A percentile compares a stretch with the other conserved stretches of the same genome.
Evolutionary conservation across 2,329 filamentous ascomycete species (phyloP).

Genomic region (Gyromitra esculenta): DNA sequence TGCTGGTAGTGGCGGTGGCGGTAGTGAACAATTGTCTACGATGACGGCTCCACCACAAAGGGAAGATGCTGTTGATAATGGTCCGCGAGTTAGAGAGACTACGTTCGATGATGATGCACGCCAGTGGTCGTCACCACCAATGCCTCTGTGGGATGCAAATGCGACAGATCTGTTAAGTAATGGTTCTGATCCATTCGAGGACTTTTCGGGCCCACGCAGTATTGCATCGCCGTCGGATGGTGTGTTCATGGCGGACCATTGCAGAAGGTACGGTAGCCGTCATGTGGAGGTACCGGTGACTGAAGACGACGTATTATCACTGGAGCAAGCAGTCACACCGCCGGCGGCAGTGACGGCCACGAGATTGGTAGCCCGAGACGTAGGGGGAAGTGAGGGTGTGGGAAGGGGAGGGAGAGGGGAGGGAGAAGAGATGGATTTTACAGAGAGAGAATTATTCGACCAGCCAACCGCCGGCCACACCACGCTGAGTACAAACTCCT

Average conservation of each 20-base stretch:
- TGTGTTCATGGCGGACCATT: not conserved
- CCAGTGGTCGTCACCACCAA: not conserved
- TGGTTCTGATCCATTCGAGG: constrained; percentile 1
- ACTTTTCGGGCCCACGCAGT: not conserved
- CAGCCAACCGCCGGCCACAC: not conserved
- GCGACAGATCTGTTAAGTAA: not conserved
- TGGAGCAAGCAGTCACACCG: not conserved
- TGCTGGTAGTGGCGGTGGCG: not conserved
- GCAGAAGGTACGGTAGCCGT: too few species aligned
- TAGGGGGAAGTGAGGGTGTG: not conserved
- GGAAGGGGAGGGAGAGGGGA: not conserved
- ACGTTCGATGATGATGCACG: not conserved
- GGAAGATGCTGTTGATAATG: not conserved
- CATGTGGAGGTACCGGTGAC: not conserved
- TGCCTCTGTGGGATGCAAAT: not conserved
- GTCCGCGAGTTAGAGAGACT: not conserved
- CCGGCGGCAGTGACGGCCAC: too few species aligned
- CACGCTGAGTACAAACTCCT: not conserved
- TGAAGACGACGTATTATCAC: not conserved
- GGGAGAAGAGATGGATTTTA: not conserved
- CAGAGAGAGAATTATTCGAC: not conserved
- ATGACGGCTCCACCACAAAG: not conserved
- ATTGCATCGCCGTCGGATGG: not conserved
- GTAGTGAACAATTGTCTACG: not conserved
- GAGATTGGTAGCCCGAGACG: too few species aligned